Evolutionary conservation across 1,284 basidiomycete species (phyloP), one percentile per base, ranked within the genome.

Genomic region (Leccinum ponderosum): DNA sequence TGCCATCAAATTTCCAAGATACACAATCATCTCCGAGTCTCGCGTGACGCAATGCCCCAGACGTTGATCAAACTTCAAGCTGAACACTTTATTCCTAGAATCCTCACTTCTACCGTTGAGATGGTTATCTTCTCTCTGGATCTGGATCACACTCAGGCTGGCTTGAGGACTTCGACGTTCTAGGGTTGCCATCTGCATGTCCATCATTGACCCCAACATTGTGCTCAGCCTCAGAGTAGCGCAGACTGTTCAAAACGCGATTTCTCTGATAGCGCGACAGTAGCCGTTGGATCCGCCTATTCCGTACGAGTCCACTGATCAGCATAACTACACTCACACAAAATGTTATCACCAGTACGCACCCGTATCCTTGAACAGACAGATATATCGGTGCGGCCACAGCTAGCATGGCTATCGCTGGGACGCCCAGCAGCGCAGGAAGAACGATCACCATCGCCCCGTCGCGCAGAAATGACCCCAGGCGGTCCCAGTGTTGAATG

Each of bases 401-500:
- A 3, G 58, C 56, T 3, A 70, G 57, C 37, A 65, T 8, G 2
- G 58, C 68, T 12, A 72, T 27, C 0, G 42, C 48, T 0, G 71
- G 63, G 17, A 69, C 44, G 3, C 68, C 70, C 1, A 73, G 56
- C 9, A 66, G 1, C 1, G 35, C 58, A 3, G 67, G 58, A 4
- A 73, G 56, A 51, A 64, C 22, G 4, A 52, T 59, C 1, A 66
- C 31, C 4, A 67, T 59, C 1, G 53, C 5, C 15, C 27, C 37
- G 14, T 59, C 12, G 9, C 60, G 27, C 14, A 71, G 20, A 12
- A 58, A 3, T 2, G 39, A 50, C 4, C 37, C 17, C 12, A 71
- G 63, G 12, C 61, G 60, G 22, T 62, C 12, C 67, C 67, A 66
- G 14, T 71, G 67, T 4, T 22, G 15, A 42, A 71, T 62, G 29